phyloP scores from a whole-genome alignment of 2,329 filamentous ascomycete species.

The Phoma sp. region DNA sequence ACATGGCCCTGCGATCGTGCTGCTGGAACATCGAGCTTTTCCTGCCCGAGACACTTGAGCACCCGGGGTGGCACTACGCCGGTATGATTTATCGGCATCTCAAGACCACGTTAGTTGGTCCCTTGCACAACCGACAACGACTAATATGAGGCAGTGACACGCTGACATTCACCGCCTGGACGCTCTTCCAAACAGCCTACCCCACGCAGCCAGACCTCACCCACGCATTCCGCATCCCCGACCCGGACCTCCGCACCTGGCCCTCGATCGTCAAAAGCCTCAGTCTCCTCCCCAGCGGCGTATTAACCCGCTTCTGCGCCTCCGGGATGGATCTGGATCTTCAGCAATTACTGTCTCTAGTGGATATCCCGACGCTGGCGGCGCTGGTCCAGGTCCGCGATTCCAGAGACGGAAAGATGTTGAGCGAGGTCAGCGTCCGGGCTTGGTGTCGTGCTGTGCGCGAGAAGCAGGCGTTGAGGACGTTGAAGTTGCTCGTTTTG shows the following conservation, averaged over 20 bases:
- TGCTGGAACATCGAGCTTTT: constrained; percentile 1
- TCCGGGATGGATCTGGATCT: background rate
- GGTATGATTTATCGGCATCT: background rate
- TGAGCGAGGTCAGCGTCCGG: background rate
- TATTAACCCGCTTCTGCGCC: constrained; percentile 4
- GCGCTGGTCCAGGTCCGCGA: background rate
- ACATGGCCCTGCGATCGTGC: constrained; percentile 2
- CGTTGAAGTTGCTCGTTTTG: constrained; percentile 1
- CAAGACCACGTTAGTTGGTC: background rate
- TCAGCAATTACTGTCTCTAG: constrained; percentile 1
- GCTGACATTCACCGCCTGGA: constrained; percentile 4
- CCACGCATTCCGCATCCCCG: background rate
- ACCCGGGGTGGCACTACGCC: background rate
- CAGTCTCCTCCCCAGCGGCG: background rate
- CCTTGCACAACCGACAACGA: no score
- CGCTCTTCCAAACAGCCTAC: constrained; percentile 1
- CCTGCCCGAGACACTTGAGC: constrained; percentile 3
- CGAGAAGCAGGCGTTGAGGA: constrained; percentile 1
- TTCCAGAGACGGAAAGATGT: no score
- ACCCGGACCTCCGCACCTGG: background rate
- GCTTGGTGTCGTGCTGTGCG: constrained; percentile 5
- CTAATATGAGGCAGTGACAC: background rate
- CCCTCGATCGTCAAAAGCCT: background rate
- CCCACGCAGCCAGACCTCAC: background rate
- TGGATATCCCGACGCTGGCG: background rate